Base-by-base conservation (phyloP, 192 early-diverging fungal species). In the Jimgerdemannia lactiflua region DNA sequence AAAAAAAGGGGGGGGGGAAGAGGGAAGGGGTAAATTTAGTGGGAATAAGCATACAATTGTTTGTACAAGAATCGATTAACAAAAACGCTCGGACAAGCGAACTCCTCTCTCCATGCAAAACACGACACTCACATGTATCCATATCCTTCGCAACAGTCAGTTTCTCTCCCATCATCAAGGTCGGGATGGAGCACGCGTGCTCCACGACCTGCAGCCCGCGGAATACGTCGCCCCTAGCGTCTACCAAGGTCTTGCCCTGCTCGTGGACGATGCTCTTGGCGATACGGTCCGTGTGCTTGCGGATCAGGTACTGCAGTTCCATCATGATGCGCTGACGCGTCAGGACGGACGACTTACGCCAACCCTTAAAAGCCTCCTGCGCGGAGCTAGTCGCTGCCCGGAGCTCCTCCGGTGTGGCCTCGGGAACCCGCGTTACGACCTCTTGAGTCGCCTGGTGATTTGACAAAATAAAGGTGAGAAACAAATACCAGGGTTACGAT, bases 121-220 rank as follows among this genome's bases (percentile, higher is more conserved):
- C 70, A 69, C n/a, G 39, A n/a, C 8, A 71, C 80, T 81, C 78
- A 76, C 77, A 97, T 18, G 97, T 98, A 71, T 97, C 97, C 97
- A 98, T 98, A 79, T 97, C 96, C 44, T 85, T 90, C 6, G 95
- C 82, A 20, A 98, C 97, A 63, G 92, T 89, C 19, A 97, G 83
- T 67, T 89, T 84, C 69, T 93, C 89, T 40, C 97, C 97, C 91
- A 96, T 88, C 74, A 96, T 67, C 69, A 92, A 74, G 70, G 88
- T 86, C n/a, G 95, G 87, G 71, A 98, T 92, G 49, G 86, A 88
- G 72, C 92, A 91, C 70, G 94, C 94, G 72, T 86, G 83, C 78
- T 98, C 97, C 17, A 97, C 95, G 41, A 97, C 94, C 80, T 97
- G 96, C 74, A 95, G 83, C 18, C 96, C 96, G 71, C 96, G 92